Percentiles rank a stretch among this genome's conserved stretches.
Conservation (phyloP, 352 stramenopile species). For the Phytophthora fragariaefolia region DNA sequence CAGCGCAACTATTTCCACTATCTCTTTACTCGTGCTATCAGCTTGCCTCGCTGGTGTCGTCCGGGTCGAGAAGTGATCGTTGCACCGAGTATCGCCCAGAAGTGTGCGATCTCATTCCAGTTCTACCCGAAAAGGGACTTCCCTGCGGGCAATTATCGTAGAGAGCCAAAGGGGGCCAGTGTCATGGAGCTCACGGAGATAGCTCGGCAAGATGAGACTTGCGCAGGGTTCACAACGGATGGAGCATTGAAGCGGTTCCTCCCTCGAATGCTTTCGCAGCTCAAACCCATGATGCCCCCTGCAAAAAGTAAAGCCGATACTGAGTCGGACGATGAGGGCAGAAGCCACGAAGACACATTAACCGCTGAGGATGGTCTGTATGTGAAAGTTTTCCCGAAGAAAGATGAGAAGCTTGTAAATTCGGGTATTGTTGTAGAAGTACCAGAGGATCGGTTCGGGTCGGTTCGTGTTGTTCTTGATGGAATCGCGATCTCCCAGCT, state of each 20-base stretch:
- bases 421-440: slow-evolving; percentile 62
- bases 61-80: slow-evolving; percentile 70
- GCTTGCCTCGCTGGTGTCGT: slow-evolving; percentile 67
- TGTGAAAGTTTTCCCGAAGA: slow-evolving; percentile 63
- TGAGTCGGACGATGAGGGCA: slow-evolving; percentile 1
- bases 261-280: slow-evolving; percentile 72
- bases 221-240: slow-evolving; percentile 75
- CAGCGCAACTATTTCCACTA: slow-evolving; percentile 80
- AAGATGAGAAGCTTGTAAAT: slow-evolving; percentile 52
- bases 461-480: slow-evolving; percentile 66
- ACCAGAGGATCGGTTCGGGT: slow-evolving; percentile 65
- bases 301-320: background rate
- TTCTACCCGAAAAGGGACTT: slow-evolving; percentile 84
- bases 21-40: slow-evolving; percentile 65
- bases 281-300: slow-evolving; percentile 54
- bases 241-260: slow-evolving; percentile 81
- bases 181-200: slow-evolving; percentile 62
- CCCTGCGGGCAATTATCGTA: slow-evolving; percentile 65
- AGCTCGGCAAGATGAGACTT: slow-evolving; percentile 72
- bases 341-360: slow-evolving; percentile 8
- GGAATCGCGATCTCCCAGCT: slow-evolving; percentile 52
- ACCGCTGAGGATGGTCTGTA: slow-evolving; percentile 58
- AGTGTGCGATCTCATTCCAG: slow-evolving; percentile 73
- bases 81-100: slow-evolving; percentile 62
- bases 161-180: slow-evolving; percentile 38